phyloP scores from a whole-genome alignment of 2,329 filamentous ascomycete species.

The Ophiostoma perfectum region DNA sequence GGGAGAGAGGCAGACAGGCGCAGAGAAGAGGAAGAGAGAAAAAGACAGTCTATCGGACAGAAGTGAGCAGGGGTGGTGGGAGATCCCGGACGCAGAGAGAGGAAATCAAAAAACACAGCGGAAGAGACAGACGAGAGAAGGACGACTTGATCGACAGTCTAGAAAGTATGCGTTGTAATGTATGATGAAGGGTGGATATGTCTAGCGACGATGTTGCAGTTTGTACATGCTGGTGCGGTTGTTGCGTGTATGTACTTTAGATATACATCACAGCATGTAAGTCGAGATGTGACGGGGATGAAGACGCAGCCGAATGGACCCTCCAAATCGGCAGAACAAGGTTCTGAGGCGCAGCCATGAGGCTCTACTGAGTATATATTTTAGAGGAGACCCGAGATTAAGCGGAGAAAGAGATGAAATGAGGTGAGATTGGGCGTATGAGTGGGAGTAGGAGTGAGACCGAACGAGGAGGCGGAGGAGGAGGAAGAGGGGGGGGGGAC shows the following conservation, averaged over 20 bases:
- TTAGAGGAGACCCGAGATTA: neutral
- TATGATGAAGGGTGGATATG: neutral
- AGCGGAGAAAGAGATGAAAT: neutral
- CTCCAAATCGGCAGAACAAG: neutral
- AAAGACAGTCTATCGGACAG: neutral
- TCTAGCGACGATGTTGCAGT: neutral
- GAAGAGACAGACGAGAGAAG: too few relatives aligned
- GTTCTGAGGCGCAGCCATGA: slow-evolving; percentile 5
- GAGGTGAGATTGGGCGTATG: neutral
- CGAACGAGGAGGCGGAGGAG: too few relatives aligned
- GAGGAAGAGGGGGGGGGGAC: too few relatives aligned
- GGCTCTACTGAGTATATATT: neutral
- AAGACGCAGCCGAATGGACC: neutral
- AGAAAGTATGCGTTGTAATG: neutral
- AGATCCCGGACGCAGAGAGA: neutral
- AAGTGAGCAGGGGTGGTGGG: neutral
- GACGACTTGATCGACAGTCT: too few relatives aligned
- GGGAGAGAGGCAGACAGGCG: too few relatives aligned
- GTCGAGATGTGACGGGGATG: neutral
- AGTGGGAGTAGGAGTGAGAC: too few relatives aligned
- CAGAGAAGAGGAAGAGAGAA: neutral
- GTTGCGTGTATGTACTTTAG: neutral
- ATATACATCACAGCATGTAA: slow-evolving; percentile 3
- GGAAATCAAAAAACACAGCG: too few relatives aligned
- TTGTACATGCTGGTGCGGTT: neutral